Percentiles rank a stretch among this genome's conserved stretches.
phyloP scores from a whole-genome alignment of 352 stramenopile species.

The Pythium graminicola region DNA sequence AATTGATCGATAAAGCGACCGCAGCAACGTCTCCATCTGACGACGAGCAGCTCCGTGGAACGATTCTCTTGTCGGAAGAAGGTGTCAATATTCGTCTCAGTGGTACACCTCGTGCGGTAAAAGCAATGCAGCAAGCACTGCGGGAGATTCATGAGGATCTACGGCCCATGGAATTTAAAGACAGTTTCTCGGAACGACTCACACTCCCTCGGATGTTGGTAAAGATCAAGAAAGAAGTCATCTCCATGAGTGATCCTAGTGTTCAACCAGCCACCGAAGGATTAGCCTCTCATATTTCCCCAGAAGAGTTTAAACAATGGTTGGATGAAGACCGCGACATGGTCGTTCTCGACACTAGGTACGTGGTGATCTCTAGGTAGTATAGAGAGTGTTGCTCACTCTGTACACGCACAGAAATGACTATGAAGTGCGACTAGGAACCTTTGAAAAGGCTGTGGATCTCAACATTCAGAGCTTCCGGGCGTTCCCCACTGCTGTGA shows the following conservation, averaged over 20 bases:
- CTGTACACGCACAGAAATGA: constrained; percentile 40
- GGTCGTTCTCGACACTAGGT: constrained; percentile 63
- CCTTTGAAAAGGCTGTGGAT: constrained; percentile 62
- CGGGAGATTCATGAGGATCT: constrained; percentile 34
- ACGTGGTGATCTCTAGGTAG: background rate
- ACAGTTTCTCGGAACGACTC: constrained; percentile 45
- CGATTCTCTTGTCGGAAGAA: constrained; percentile 56
- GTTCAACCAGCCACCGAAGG: constrained; percentile 43
- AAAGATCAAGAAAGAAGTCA: constrained; percentile 73
- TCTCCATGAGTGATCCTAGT: constrained; percentile 52
- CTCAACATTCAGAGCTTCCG: constrained; percentile 71
- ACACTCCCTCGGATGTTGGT: constrained; percentile 65
- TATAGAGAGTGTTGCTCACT: background rate
- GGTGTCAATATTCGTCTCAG: constrained; percentile 65
- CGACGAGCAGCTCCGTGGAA: constrained; percentile 43
- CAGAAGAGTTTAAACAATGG: constrained; percentile 62
- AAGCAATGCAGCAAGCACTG: constrained; percentile 45
- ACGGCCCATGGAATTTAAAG: constrained; percentile 51
- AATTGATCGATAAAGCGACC: constrained; percentile 26
- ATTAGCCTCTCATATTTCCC: constrained; percentile 46
- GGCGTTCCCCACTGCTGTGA: constrained; percentile 40
- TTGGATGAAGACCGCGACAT: constrained; percentile 61
- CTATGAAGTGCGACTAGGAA: constrained; percentile 69
- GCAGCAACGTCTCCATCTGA: background rate
- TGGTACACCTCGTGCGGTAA: constrained; percentile 32